Percentiles rank a stretch among this genome's conserved stretches.
Evolutionary conservation across 106 monocot species (phyloP).

Genomic region (Apostasia ramifera): DNA sequence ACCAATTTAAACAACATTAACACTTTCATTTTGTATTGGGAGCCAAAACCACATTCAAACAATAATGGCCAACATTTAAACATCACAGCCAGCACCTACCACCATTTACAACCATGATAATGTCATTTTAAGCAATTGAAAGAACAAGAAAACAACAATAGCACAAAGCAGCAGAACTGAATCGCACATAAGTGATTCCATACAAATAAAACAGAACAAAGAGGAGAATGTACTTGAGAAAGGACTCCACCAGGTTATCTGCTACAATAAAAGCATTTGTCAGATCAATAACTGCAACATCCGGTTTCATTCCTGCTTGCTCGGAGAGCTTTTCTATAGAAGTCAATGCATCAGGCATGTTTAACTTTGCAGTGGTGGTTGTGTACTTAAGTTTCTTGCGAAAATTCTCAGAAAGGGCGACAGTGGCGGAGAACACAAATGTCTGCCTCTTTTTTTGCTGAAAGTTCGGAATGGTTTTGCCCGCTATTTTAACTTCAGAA

Average conservation of each 20-base stretch:
- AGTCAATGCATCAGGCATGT: conserved; percentile 33
- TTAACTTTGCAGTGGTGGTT: conserved; percentile 29
- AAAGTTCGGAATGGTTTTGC: conserved; percentile 38
- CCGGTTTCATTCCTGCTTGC: conserved; percentile 84
- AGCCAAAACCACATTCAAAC: too few species aligned
- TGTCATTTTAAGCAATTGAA: not conserved
- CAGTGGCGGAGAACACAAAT: conserved; percentile 94
- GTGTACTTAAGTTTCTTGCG: conserved; percentile 80
- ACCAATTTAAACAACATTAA: too few species aligned
- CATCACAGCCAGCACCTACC: too few species aligned
- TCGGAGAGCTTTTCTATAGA: conserved; percentile 85
- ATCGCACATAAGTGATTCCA: too few species aligned
- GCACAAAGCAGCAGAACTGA: not conserved
- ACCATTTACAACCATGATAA: too few species aligned
- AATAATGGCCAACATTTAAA: too few species aligned
- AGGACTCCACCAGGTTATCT: conserved; percentile 92
- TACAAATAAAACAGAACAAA: not conserved
- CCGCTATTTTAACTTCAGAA: conserved; percentile 18
- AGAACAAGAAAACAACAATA: not conserved
- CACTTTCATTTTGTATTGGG: too few species aligned
- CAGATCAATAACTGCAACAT: conserved; percentile 80
- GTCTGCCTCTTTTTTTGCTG: conserved; percentile 81
- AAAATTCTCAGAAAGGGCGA: conserved; percentile 83
- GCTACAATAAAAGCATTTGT: conserved; percentile 78
- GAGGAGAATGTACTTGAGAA: conserved; percentile 62